phyloP scores from a whole-genome alignment of 768 basidiomycete species.

The Suillus weaverae region DNA sequence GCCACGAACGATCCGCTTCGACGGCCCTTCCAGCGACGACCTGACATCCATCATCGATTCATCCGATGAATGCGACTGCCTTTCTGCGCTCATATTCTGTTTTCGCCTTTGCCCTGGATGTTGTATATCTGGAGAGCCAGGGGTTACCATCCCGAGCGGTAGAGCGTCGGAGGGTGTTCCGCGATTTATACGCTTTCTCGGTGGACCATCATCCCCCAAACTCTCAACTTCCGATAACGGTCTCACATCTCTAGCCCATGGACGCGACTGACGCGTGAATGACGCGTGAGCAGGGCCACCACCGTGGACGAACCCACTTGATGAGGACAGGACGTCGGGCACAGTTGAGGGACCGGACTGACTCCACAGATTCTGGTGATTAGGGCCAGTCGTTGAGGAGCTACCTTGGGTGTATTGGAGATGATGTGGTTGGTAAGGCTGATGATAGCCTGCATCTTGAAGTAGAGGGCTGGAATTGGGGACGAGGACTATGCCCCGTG shows the following conservation, averaged over 20 bases:
- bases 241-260: constrained; percentile 38
- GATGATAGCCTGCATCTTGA: constrained; percentile 39
- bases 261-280: constrained; percentile 41
- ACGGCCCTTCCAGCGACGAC: constrained; percentile 42
- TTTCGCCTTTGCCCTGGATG: constrained; percentile 51
- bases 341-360: constrained; percentile 33
- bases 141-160: constrained; percentile 23
- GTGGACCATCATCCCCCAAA: constrained; percentile 55
- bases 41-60: constrained; percentile 59
- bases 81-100: constrained; percentile 36
- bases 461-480: constrained; percentile 71
- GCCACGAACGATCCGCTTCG: constrained; percentile 55
- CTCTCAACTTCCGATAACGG: constrained; percentile 40
- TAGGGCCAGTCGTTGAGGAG: constrained; percentile 41
- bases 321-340: constrained; percentile 56
- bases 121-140: constrained; percentile 61
- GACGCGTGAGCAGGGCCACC: constrained; percentile 49
- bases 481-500: constrained; percentile 63
- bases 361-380: constrained; percentile 38
- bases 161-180: constrained; percentile 43
- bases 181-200: constrained; percentile 68
- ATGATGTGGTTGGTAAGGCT: constrained; percentile 39
- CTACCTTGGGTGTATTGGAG: constrained; percentile 43
- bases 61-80: constrained; percentile 63
- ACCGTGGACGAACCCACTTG: constrained; percentile 56